Evolutionary conservation across 495 filamentous ascomycete species (phyloP).

Genomic region (Cercophora scortea): DNA sequence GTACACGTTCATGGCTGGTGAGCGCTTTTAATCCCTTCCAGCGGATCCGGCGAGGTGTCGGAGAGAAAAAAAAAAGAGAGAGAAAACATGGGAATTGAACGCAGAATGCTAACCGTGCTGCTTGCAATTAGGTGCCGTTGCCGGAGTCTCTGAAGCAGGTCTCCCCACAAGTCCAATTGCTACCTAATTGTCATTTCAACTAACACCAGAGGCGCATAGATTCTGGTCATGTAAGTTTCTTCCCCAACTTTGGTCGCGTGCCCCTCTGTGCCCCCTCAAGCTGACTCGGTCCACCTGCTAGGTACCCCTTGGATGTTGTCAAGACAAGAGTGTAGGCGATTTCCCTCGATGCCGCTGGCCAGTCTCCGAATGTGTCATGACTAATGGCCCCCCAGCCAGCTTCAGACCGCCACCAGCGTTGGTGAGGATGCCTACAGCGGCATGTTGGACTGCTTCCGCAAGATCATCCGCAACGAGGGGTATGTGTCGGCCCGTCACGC

Average conservation of each 20-base stretch:
- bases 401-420: constrained; percentile 63
- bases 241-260: constrained; percentile 8
- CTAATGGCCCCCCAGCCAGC: constrained; percentile 55
- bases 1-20: constrained; percentile 30
- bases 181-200: constrained; percentile 19
- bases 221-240: constrained; percentile 69
- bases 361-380: constrained; percentile 1
- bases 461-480: constrained; percentile 94
- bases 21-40: constrained; percentile 3
- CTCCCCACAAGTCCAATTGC: neutral
- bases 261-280: neutral
- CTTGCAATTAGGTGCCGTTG: constrained; percentile 15
- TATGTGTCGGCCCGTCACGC: constrained; percentile 29
- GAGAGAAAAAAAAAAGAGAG: neutral
- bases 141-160: constrained; percentile 22
- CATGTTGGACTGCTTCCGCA: constrained; percentile 95
- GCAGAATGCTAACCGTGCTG: constrained; percentile 13
- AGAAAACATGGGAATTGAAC: constrained; percentile 5
- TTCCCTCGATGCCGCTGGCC: neutral
- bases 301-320: constrained; percentile 97
- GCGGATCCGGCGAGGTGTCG: neutral
- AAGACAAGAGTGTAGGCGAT: constrained; percentile 86
- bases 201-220: constrained; percentile 44
- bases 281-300: constrained; percentile 22
- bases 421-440: constrained; percentile 83